Percentiles rank a stretch among this genome's conserved stretches.
Conservation (phyloP, 345 rosid species). For the Pugionium dolabratum region DNA sequence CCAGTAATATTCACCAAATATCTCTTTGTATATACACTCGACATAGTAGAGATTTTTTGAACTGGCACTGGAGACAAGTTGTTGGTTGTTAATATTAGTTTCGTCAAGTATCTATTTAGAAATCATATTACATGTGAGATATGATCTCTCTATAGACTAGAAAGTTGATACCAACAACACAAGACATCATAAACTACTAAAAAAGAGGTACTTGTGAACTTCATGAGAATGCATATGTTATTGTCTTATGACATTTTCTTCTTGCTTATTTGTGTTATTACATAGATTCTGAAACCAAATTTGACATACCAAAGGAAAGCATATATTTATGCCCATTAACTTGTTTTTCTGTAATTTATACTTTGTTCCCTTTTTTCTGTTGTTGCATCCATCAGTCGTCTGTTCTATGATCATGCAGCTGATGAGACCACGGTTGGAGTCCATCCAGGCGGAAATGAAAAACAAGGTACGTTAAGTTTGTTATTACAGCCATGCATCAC, state of each 20-base stretch:
- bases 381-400: slow-evolving; percentile 19
- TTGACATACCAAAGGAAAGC: slow-evolving; percentile 10
- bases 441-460: slow-evolving; percentile 58
- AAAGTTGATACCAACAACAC: slow-evolving; percentile 4
- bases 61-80: not conserved
- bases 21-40: not conserved
- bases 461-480: slow-evolving; percentile 46
- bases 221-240: not conserved
- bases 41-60: not conserved
- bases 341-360: slow-evolving; percentile 9
- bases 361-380: not conserved
- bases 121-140: not conserved
- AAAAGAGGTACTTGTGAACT: not conserved
- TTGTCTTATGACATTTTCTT: not conserved
- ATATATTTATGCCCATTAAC: not conserved
- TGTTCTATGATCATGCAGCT: slow-evolving; percentile 55
- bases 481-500: slow-evolving; percentile 16
- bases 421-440: slow-evolving; percentile 65
- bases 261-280: not conserved
- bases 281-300: not conserved
- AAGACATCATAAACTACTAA: not conserved
- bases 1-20: not conserved
- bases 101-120: not conserved
- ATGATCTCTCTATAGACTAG: not conserved
- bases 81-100: not conserved